A percentile compares a stretch with the other conserved stretches of the same genome.
Conservation (phyloP, 164 flowering plant species). For the Tetracentron sinense region DNA sequence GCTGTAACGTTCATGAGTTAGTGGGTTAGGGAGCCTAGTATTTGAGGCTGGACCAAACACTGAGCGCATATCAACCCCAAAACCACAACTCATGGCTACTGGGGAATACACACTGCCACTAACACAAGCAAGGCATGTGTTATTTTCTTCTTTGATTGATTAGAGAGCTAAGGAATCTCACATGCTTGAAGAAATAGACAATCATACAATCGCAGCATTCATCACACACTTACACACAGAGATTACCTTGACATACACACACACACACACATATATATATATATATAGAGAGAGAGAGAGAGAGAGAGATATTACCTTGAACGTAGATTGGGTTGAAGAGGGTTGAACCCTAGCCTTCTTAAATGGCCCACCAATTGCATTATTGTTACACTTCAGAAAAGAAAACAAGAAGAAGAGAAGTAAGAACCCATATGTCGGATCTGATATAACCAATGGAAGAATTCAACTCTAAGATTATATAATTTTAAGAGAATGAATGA, state of each 20-base stretch:
- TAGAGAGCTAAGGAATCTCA: slow-evolving; percentile 14
- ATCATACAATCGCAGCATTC: slow-evolving; percentile 29
- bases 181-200: slow-evolving; percentile 29
- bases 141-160: slow-evolving; percentile 6
- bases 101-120: too few species aligned
- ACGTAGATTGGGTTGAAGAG: slow-evolving; percentile 51
- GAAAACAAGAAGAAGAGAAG: slow-evolving; percentile 3
- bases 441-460: not conserved
- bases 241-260: too few species aligned
- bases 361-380: slow-evolving; percentile 50
- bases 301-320: slow-evolving; percentile 47
- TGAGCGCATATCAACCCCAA: too few species aligned
- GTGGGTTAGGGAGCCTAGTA: too few species aligned
- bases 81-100: too few species aligned
- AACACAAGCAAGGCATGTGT: too few species aligned
- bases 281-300: too few species aligned
- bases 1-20: too few species aligned
- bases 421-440: not conserved
- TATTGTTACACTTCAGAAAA: slow-evolving; percentile 55
- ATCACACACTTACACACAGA: slow-evolving; percentile 15
- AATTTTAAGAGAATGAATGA: not conserved
- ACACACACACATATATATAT: too few species aligned
- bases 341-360: slow-evolving; percentile 87
- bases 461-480: not conserved
- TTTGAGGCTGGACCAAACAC: too few species aligned